phyloP scores from a whole-genome alignment of 2,329 filamentous ascomycete species.

The Cladosporium sp. region DNA sequence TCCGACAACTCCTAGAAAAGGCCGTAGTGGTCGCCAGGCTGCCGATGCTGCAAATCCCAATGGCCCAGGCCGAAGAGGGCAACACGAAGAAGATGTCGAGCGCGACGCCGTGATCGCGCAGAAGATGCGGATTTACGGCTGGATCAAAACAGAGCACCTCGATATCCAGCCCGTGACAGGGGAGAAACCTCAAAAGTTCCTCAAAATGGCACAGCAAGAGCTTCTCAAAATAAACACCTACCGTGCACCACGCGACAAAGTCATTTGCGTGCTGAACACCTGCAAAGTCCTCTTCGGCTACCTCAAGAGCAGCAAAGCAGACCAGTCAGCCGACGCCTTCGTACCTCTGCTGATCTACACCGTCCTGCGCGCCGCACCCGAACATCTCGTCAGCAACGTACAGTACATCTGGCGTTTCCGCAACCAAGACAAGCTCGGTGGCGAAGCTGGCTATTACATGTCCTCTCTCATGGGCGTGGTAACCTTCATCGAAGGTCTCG shows the following conservation, averaged over 20 bases:
- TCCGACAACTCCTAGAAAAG: slow-evolving; percentile 63
- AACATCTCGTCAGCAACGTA: slow-evolving; percentile 93
- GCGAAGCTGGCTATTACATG: slow-evolving; percentile 97
- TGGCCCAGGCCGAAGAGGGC: slow-evolving; percentile 81
- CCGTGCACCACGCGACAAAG: slow-evolving; percentile 93
- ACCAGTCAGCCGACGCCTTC: slow-evolving; percentile 94
- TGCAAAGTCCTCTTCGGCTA: slow-evolving; percentile 99
- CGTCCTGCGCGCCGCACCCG: slow-evolving; percentile 87
- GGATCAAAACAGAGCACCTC: slow-evolving; percentile 88
- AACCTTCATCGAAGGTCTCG: slow-evolving; percentile 94
- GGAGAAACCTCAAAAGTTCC: slow-evolving; percentile 81
- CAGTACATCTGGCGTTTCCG: slow-evolving; percentile 97
- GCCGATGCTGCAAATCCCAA: slow-evolving; percentile 38
- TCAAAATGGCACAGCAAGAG: slow-evolving; percentile 88
- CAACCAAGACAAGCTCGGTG: slow-evolving; percentile 93
- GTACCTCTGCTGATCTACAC: slow-evolving; percentile 94
- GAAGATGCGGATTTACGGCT: slow-evolving; percentile 94
- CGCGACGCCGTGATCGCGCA: slow-evolving; percentile 92
- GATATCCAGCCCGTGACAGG: slow-evolving; percentile 76
- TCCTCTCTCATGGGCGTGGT: slow-evolving; percentile 93
- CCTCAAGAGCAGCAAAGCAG: slow-evolving; percentile 84
- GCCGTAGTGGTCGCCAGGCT: slow-evolving; percentile 53
- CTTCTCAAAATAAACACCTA: slow-evolving; percentile 95
- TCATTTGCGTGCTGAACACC: slow-evolving; percentile 96
- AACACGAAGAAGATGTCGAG: slow-evolving; percentile 97